Evolutionary conservation across 23 red algal genomes (phyloP), one percentile per base, ranked within the genome.

Genomic region (Cyanidiococcus yangmingshanensis): DNA sequence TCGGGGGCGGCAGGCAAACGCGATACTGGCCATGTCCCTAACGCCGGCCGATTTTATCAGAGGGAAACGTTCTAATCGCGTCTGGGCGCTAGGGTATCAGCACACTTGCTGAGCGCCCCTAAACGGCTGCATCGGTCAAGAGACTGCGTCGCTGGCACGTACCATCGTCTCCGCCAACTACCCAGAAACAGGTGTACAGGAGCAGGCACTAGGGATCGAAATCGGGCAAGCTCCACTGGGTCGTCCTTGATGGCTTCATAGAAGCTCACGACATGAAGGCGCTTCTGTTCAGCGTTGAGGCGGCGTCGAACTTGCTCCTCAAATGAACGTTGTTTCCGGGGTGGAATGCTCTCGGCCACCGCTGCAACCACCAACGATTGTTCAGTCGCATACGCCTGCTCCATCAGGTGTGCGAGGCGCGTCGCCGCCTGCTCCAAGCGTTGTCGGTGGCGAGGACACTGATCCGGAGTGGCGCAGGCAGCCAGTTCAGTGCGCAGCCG

Each of bases 181-280:
- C 32, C n/a, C 7, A 71, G 63, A 7, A 71, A 29, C n/a, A 71
- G 63, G 32, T 29, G 63, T 7, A 35, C 63, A 2, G 32, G 32
- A 3, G n/a, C 63, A 2, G 63, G 63, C 27, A 71, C 7, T 12
- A 12, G 7, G 3, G 63, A 12, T 35, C 27, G 7, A 35, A 71
- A 71, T 71, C 21, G 21, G 7, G n/a, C n/a, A 25, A 71, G 63
- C 63, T 71, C 63, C 63, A 27, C 63, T 7, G 63, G 63, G 63
- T 71, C 32, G 27, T 35, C 32, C 7, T 35, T 25, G 63, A 71
- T 71, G 7, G 63, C 63, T 35, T 71, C 63, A 29, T 71, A 30
- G 32, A 71, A 71, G 63, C 63, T 71, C 7, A 71, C 63, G 7
- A 71, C n/a, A 35, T 71, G 63, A 25, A 71, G n/a, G 63, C 63